Percentiles rank a stretch among this genome's conserved stretches.
Conservation (phyloP, 1,284 basidiomycete species). For the Garcileccinum viscosum region DNA sequence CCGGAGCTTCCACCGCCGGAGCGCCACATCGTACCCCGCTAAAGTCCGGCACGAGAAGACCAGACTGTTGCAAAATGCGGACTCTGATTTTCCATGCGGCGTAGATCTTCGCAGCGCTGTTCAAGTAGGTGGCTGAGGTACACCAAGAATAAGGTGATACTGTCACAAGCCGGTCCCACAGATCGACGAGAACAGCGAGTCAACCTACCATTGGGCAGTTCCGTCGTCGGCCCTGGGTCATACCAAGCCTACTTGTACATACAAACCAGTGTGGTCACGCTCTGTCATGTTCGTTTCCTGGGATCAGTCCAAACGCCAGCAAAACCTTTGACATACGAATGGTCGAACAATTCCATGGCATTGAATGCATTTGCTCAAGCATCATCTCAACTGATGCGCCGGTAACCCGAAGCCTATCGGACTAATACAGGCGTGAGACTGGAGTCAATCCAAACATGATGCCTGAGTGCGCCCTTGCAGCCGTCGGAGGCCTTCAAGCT, state of each 20-base stretch:
- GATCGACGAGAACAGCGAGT: neutral
- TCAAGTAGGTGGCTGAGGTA: neutral
- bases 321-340: neutral
- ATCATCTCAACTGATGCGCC: neutral
- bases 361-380: no score
- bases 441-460: neutral
- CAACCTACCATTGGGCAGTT: no score
- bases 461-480: neutral
- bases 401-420: neutral
- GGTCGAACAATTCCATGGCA: neutral
- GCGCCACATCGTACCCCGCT: conserved; percentile 15
- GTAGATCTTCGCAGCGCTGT: conserved; percentile 18
- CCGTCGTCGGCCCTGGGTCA: no score
- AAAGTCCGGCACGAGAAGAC: conserved; percentile 21
- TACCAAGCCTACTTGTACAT: no score
- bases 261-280: no score
- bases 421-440: neutral
- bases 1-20: conserved; percentile 23
- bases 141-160: neutral
- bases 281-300: neutral
- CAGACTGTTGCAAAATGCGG: conserved; percentile 5
- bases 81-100: conserved; percentile 12
- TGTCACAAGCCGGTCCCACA: neutral
- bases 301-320: neutral
- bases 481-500: no score